Base-by-base conservation (phyloP, 2,329 filamentous ascomycete species). In the Apiospora pterosperma region DNA sequence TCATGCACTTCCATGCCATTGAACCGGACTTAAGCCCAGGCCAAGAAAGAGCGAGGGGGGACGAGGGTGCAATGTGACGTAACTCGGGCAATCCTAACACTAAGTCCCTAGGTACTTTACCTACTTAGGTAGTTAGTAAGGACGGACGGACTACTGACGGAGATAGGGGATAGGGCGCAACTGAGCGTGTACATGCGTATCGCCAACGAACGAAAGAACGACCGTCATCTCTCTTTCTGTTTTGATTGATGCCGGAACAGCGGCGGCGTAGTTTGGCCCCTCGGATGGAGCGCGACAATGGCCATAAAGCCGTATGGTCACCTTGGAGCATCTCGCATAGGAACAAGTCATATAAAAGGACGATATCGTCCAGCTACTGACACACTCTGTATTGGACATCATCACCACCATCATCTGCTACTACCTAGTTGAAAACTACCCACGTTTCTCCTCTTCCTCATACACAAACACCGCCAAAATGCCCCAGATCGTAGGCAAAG, bases 401-500 rank as follows among this genome's bases (percentile, higher is more conserved):
- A n/a, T n/a, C n/a, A n/a, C n/a, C n/a, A n/a, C n/a, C n/a, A 14
- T 21, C 21, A 12, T 14, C 23, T 14, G 21, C 8, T 44, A 44
- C 21, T 6, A 48, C 7, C 7, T 12, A 5, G 4, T 6, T 44
- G 7, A 23, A 12, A 8, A 10, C 4, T 16, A 25, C 21, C 7
- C 25, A 25, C 23, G 2, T 25, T 14, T 5, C 11, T 16, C 23
- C 21, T 25, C 11, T 11, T 12, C 16, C 19, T 10, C 16, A 10
- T 16, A 6, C 3, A 52, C 2, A 19, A 19, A 19, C 7, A 23
- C 41, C 8, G n/a, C 7, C 25, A 64, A 19, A 4, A 66, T 66
- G 65, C 62, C 62, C 38, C 62, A 60, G 19, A 48, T 66, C 19
- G 16, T 61, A 10, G 65, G 62, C 55, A 62, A 62, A 28, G 62